These are phyloP conservation scores for Ustilago tritici DNA, from an alignment of 1,284 basidiomycete genomes.

Conservation along the genomic window DNA sequence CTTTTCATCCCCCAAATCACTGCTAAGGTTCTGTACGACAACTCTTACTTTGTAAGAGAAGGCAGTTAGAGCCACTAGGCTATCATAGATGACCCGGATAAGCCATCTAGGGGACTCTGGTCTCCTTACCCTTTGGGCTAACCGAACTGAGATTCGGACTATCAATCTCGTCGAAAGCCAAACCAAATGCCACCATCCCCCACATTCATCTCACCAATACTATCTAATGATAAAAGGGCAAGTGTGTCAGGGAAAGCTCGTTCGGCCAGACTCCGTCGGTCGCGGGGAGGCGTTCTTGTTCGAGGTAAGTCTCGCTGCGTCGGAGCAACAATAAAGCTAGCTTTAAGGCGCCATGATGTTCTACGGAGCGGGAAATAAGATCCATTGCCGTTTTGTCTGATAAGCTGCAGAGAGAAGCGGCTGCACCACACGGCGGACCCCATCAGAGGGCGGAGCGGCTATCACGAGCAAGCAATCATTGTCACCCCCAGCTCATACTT, in stretches of 20 bases:
- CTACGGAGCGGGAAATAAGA: conserved; percentile 6
- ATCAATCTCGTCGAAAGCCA: conserved; percentile 8
- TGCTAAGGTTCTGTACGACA: background rate
- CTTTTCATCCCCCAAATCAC: background rate
- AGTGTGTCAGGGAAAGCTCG: background rate
- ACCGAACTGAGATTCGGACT: conserved; percentile 9
- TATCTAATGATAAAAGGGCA: background rate
- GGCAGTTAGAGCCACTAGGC: background rate
- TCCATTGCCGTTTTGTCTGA: background rate
- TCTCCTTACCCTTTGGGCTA: conserved; percentile 1
- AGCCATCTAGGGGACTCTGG: background rate
- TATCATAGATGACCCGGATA: background rate
- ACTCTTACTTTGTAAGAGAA: background rate
- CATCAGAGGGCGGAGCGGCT: background rate
- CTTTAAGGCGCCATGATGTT: background rate
- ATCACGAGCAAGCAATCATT: conserved; percentile 3
- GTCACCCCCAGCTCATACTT: background rate
- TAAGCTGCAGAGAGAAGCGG: background rate
- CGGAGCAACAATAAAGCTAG: background rate
- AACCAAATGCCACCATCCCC: background rate
- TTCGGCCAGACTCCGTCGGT: background rate
- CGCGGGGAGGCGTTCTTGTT: background rate
- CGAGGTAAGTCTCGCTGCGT: background rate
- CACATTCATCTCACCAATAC: background rate
- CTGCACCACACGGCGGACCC: background rate